phyloP scores from a whole-genome alignment of 192 early-diverging fungal species.

The Thamnidium elegans region DNA sequence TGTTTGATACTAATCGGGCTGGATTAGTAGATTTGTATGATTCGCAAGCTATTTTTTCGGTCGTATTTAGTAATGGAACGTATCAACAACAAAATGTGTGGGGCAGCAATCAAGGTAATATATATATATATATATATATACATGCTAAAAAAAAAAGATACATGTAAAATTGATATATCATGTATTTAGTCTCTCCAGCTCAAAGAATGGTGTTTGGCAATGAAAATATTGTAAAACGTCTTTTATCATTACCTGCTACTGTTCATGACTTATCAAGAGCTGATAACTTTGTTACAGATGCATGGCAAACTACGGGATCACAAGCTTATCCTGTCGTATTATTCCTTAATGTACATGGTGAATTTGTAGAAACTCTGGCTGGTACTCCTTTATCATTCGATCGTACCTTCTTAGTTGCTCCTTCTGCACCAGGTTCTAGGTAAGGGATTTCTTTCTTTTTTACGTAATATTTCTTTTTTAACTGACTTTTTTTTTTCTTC shows the following conservation, averaged over 20 bases:
- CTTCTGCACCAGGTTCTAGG: conserved; percentile 37
- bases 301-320: conserved; percentile 45
- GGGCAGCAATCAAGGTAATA: conserved; percentile 22
- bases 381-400: conserved; percentile 40
- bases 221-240: conserved; percentile 21
- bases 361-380: conserved; percentile 23
- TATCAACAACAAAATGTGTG: conserved; percentile 17
- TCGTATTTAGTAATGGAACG: conserved; percentile 13
- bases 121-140: neutral
- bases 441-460: conserved; percentile 14
- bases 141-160: neutral
- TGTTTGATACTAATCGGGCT: conserved; percentile 41
- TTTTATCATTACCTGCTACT: conserved; percentile 35
- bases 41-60: conserved; percentile 39
- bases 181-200: neutral
- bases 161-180: neutral
- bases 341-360: conserved; percentile 31
- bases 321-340: conserved; percentile 18
- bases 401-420: conserved; percentile 45
- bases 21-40: conserved; percentile 41
- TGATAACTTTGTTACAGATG: conserved; percentile 42
- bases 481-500: neutral
- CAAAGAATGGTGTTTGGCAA: conserved; percentile 14
- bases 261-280: conserved; percentile 40
- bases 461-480: neutral